Evolutionary conservation across 2,329 filamentous ascomycete species (phyloP).

Genomic region (Stachybotrys elegans): DNA sequence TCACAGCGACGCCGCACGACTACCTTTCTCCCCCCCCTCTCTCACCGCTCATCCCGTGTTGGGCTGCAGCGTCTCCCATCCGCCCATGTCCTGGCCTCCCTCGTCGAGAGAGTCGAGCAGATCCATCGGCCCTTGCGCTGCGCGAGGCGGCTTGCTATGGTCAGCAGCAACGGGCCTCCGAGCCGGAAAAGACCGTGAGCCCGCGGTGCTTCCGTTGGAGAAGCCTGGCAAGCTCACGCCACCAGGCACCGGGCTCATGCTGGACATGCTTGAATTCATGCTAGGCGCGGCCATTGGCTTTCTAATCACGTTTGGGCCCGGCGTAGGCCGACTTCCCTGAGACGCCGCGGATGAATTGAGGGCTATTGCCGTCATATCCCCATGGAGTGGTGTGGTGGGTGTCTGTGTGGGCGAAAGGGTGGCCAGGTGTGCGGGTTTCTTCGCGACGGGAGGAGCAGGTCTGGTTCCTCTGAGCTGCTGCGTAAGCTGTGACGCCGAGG

Average conservation of each 20-base stretch:
- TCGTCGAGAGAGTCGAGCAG: conserved; percentile 46
- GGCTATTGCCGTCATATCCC: not conserved
- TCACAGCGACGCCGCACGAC: conserved; percentile 10
- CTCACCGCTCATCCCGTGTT: conserved; percentile 18
- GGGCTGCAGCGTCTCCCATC: conserved; percentile 54
- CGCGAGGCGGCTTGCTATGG: not conserved
- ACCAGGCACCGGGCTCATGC: too few relatives aligned
- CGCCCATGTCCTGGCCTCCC: conserved; percentile 39
- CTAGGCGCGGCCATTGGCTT: conserved; percentile 5
- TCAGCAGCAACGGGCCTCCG: not conserved
- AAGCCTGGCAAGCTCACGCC: conserved; percentile 1
- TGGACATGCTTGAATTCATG: conserved; percentile 9
- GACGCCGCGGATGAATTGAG: conserved; percentile 13
- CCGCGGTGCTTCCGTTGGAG: conserved; percentile 13
- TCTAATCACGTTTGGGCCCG: conserved; percentile 4
- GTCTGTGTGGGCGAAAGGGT: conserved; percentile 20
- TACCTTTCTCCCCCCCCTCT: conserved; percentile 7
- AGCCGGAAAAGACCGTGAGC: not conserved
- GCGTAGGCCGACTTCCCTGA: conserved; percentile 16
- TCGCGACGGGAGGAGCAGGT: conserved; percentile 52
- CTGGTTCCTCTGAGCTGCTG: conserved; percentile 29
- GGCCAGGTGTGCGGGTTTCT: conserved; percentile 55
- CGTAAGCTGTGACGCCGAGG: conserved; percentile 26
- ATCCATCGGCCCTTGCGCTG: conserved; percentile 24
- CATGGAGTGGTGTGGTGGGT: conserved; percentile 7